phyloP scores from a whole-genome alignment of 495 filamentous ascomycete species.

The Lineolata rhizophorae region DNA sequence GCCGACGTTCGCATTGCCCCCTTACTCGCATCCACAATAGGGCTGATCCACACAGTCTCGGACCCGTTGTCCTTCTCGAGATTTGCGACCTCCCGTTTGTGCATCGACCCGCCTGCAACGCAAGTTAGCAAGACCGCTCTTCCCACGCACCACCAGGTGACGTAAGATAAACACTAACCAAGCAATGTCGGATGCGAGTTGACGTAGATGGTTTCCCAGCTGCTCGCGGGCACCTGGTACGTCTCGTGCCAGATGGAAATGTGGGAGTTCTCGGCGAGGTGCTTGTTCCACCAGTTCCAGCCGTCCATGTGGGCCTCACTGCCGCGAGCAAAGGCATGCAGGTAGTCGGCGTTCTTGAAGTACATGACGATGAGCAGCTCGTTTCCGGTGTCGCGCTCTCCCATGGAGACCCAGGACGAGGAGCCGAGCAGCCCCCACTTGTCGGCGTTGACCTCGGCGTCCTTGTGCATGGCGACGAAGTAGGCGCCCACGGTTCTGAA shows the following conservation, averaged over 20 bases:
- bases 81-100: no score
- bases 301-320: constrained; percentile 21
- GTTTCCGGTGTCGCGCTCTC: constrained; percentile 12
- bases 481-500: constrained; percentile 5
- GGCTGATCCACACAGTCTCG: constrained; percentile 6
- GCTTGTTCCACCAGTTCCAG: constrained; percentile 24
- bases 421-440: constrained; percentile 10
- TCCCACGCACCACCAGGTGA: background rate
- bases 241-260: constrained; percentile 27
- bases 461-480: constrained; percentile 5
- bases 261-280: constrained; percentile 19
- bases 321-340: constrained; percentile 29
- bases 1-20: constrained; percentile 7
- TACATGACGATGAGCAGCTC: constrained; percentile 24
- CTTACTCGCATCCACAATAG: constrained; percentile 13
- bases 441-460: constrained; percentile 6
- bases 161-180: background rate
- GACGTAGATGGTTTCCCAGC: constrained; percentile 26
- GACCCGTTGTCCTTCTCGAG: no score
- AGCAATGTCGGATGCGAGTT: constrained; percentile 2
- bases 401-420: constrained; percentile 4
- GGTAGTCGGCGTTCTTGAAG: constrained; percentile 22
- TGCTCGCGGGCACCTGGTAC: constrained; percentile 18
- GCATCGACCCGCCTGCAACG: no score
- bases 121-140: background rate